phyloP scores from a whole-genome alignment of 1,284 basidiomycete genomes.

The Peniophora sp. region DNA sequence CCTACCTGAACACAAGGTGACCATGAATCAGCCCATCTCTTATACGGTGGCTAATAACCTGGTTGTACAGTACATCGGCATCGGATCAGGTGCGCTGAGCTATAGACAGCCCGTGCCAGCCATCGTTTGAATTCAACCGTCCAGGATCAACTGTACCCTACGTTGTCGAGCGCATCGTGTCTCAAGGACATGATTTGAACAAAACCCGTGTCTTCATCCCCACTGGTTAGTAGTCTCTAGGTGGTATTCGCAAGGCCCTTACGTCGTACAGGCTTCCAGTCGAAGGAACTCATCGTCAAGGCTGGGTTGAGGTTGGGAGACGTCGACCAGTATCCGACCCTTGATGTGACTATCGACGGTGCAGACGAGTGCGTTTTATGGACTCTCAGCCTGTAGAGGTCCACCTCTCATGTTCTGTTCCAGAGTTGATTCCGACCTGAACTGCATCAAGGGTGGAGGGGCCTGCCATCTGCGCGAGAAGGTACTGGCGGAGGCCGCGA shows the following conservation, averaged over 20 bases:
- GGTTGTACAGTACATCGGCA: constrained; percentile 87
- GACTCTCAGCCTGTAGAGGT: background rate
- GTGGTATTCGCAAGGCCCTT: background rate
- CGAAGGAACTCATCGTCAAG: constrained; percentile 87
- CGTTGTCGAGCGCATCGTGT: constrained; percentile 90
- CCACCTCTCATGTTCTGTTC: background rate
- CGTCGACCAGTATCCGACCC: constrained; percentile 81
- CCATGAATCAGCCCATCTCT: too few species aligned
- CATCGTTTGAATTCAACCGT: background rate
- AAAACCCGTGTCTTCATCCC: constrained; percentile 82
- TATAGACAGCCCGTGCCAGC: background rate
- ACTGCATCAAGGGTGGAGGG: constrained; percentile 97
- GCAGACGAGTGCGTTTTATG: constrained; percentile 81
- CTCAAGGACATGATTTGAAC: constrained; percentile 77
- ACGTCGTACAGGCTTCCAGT: constrained; percentile 79
- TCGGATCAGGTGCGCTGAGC: constrained; percentile 64
- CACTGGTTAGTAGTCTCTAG: constrained; percentile 46
- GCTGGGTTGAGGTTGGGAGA: constrained; percentile 82
- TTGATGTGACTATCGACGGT: constrained; percentile 96
- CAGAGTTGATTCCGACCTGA: constrained; percentile 83
- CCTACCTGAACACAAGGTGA: constrained; percentile 75
- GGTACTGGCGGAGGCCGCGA: constrained; percentile 94
- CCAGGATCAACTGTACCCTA: constrained; percentile 94
- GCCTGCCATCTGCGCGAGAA: constrained; percentile 97
- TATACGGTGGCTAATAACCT: too few species aligned